A percentile compares a stretch with the other conserved stretches of the same genome.
Evolutionary conservation across 2,329 filamentous ascomycete genomes (phyloP).

Genomic region (Zasmidium citrigriseum): DNA sequence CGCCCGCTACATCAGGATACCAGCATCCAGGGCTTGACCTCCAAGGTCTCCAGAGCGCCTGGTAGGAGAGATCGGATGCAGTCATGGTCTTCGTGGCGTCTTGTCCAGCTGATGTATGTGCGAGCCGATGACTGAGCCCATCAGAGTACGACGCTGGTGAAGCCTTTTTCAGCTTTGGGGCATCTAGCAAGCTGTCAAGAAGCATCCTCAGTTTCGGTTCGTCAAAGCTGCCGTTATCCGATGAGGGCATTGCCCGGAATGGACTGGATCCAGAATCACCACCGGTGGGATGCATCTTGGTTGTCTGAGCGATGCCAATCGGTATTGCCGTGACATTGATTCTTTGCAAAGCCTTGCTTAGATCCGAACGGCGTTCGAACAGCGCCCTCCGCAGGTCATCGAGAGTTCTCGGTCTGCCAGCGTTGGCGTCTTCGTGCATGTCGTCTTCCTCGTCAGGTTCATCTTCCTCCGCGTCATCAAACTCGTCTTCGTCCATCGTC

Average conservation of each 20-base stretch:
- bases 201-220: conserved; percentile 32
- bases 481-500: conserved; percentile 26
- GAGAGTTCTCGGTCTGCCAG: conserved; percentile 16
- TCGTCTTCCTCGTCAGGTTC: conserved; percentile 38
- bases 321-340: conserved; percentile 24
- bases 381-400: conserved; percentile 29
- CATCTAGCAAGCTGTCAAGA: conserved; percentile 35
- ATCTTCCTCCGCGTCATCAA: conserved; percentile 50
- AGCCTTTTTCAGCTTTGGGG: conserved; percentile 23
- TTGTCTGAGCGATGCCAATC: conserved; percentile 15
- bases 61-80: conserved; percentile 6
- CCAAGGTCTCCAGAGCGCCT: conserved; percentile 22
- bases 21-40: conserved; percentile 22
- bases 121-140: neutral
- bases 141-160: neutral
- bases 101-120: neutral
- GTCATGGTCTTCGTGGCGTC: neutral
- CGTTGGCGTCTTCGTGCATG: conserved; percentile 15
- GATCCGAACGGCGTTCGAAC: conserved; percentile 18
- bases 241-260: conserved; percentile 4
- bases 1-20: conserved; percentile 22
- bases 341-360: conserved; percentile 24
- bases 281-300: neutral
- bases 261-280: neutral
- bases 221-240: conserved; percentile 26